Evolutionary conservation across 345 rosid genomes (phyloP).

Genomic region (Melastoma malabathricum): DNA sequence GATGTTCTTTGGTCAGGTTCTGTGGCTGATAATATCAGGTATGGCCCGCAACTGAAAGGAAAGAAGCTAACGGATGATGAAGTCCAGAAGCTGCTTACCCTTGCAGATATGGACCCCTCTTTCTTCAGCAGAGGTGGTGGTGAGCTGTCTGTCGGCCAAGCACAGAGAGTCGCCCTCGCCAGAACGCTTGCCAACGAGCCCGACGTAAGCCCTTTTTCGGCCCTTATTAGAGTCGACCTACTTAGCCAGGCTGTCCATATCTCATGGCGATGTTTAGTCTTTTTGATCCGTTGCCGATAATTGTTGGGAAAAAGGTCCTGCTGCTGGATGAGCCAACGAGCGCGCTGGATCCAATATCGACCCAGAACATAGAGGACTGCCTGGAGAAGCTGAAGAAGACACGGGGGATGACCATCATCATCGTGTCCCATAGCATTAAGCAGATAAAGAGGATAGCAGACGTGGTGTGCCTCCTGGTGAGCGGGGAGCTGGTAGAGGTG

Average conservation of each 20-base stretch:
- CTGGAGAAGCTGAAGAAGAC: constrained; percentile 62
- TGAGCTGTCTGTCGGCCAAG: constrained; percentile 77
- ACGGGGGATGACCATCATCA: constrained; percentile 42
- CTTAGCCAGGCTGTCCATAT: too few species aligned
- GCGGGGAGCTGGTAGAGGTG: constrained; percentile 71
- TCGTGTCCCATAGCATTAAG: constrained; percentile 83
- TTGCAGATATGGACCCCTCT: constrained; percentile 68
- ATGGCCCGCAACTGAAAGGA: constrained; percentile 68
- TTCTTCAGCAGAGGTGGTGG: constrained; percentile 33
- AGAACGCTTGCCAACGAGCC: constrained; percentile 83
- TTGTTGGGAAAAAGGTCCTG: constrained; percentile 39
- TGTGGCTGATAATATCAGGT: constrained; percentile 67
- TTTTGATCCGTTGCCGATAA: not conserved
- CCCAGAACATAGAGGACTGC: constrained; percentile 76
- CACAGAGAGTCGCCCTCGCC: constrained; percentile 91
- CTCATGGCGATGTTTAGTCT: too few species aligned
- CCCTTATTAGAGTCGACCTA: too few species aligned
- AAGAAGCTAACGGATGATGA: constrained; percentile 42
- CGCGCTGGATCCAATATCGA: constrained; percentile 70
- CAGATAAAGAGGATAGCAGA: constrained; percentile 85
- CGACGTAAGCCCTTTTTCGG: constrained; percentile 21
- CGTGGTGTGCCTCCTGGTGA: constrained; percentile 60
- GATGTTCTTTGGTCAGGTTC: constrained; percentile 28
- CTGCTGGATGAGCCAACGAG: constrained; percentile 81
- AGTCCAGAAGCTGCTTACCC: constrained; percentile 39